Evolutionary conservation across 768 basidiomycete species (phyloP), one percentile per base, ranked within the genome.

Genomic region (Cyclocybe aegerita): DNA sequence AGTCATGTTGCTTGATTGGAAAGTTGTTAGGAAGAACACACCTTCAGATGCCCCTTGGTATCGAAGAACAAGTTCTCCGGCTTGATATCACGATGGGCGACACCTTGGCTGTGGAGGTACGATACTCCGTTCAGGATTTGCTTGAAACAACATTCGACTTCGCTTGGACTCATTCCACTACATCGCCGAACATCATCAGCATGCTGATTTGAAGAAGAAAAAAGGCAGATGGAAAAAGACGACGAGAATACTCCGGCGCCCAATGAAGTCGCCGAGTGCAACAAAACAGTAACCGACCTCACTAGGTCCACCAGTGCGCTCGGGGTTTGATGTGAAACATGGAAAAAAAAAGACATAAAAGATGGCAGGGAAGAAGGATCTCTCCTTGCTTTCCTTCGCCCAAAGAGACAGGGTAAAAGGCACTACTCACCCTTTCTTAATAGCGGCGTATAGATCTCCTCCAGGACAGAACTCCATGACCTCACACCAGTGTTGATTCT

Each of bases 401-500:
- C 23, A 16, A 16, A 42, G 51, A 53, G 14, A 46, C 35, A 57
- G 39, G 33, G 41, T 45, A 49, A 43, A 55, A 38, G 35, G 11
- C 33, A 39, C 7, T 7, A 66, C 74, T 61, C 65, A 75, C 75
- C 96, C 96, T 69, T 92, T 94, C 83, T 98, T 98, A 73, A 99
- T 99, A 34, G 94, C 96, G 23, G 95, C 95, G 66, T 99, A 99
- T 33, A 99, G 78, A 72, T 99, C 96, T 2, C 96, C 96, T 39
- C 97, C 97, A 3, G 94, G 94, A 64, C 96, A 99, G 66, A 93
- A 99, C 69, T 98, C 97, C 96, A 99, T 98, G 40, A 99, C 96
- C 68, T 98, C 97, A 65, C 96, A 99, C 96, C 96, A 99, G 63
- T 93, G 86, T 55, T 92, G 86, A 55, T 74, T 82, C 71, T 99